These are phyloP conservation scores for Gryganskiella cystojenkinii DNA, from an alignment of 192 early-diverging fungal species.

Conservation along the genomic window DNA sequence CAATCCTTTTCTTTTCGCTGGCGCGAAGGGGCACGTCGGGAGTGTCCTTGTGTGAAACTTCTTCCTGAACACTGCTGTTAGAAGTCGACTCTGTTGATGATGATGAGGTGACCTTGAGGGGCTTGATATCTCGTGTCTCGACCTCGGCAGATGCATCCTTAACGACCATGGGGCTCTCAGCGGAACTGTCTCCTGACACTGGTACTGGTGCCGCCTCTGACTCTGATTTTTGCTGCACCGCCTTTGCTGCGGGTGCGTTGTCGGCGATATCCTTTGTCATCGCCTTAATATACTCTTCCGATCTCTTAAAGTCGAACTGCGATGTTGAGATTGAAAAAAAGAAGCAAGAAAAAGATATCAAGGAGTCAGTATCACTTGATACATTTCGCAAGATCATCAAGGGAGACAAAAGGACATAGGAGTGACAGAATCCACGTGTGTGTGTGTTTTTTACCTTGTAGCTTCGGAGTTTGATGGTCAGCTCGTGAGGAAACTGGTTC, in stretches of 20 bases:
- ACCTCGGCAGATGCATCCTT: conserved; percentile 18
- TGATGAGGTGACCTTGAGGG: conserved; percentile 1
- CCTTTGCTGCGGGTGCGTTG: conserved; percentile 2
- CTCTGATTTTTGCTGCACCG: background rate
- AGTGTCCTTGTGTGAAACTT: conserved; percentile 36
- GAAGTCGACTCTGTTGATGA: too few relatives aligned
- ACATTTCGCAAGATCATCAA: too few relatives aligned
- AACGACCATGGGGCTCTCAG: conserved; percentile 33
- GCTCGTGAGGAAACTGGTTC: conserved; percentile 30
- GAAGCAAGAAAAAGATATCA: background rate
- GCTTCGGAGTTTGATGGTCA: conserved; percentile 18
- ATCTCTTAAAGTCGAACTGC: conserved; percentile 46
- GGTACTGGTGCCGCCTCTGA: background rate
- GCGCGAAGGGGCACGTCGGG: conserved; percentile 55
- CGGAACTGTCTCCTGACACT: conserved; percentile 47
- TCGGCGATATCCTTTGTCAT: conserved; percentile 41
- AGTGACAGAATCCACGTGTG: too few relatives aligned
- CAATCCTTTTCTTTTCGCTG: conserved; percentile 71
- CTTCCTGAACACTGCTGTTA: conserved; percentile 11
- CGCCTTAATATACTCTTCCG: conserved; percentile 44
- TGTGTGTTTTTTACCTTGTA: too few relatives aligned
- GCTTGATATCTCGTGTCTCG: conserved; percentile 30
- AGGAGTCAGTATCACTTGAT: too few relatives aligned
- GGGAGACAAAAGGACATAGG: too few relatives aligned
- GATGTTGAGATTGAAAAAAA: too few relatives aligned